phyloP scores from a whole-genome alignment of 352 stramenopile species.

The Pythium sukuiense region DNA sequence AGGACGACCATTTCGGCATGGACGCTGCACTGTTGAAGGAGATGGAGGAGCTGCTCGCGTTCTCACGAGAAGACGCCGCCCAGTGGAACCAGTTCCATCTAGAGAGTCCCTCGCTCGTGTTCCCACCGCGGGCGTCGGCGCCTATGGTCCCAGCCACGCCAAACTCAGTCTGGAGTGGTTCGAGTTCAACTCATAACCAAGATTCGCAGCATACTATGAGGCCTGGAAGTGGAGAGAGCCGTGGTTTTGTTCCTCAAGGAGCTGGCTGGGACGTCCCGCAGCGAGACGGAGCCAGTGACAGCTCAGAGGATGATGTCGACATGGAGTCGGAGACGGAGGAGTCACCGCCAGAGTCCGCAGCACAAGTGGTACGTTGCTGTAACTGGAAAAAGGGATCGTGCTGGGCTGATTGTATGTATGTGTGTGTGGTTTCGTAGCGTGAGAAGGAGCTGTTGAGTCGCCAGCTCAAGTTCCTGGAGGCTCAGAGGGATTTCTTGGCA shows the following conservation, averaged over 20 bases:
- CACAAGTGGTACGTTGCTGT: neutral
- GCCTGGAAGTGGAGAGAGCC: no score
- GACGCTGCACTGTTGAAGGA: slow-evolving; percentile 25
- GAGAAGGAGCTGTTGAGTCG: slow-evolving; percentile 42
- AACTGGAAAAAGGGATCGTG: no score
- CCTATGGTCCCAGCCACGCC: neutral
- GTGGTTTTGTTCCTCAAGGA: slow-evolving; percentile 3
- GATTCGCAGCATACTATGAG: neutral
- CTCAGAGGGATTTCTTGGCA: slow-evolving; percentile 54
- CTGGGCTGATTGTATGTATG: neutral
- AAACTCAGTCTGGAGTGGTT: neutral
- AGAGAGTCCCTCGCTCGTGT: slow-evolving; percentile 22
- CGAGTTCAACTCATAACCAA: neutral
- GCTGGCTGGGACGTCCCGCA: slow-evolving; percentile 6
- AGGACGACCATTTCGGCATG: slow-evolving; percentile 15
- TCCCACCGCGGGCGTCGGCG: neutral
- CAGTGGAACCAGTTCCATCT: slow-evolving; percentile 24
- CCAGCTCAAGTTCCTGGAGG: slow-evolving; percentile 57
- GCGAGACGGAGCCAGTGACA: slow-evolving; percentile 3
- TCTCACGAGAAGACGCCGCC: neutral
- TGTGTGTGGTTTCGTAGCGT: slow-evolving; percentile 9
- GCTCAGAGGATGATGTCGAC: neutral
- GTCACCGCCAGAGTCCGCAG: neutral
- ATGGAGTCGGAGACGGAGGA: neutral
- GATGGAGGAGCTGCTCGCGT: slow-evolving; percentile 25